phyloP scores from a whole-genome alignment of 495 filamentous ascomycete species.

The Staphylotrichum longicolle region DNA sequence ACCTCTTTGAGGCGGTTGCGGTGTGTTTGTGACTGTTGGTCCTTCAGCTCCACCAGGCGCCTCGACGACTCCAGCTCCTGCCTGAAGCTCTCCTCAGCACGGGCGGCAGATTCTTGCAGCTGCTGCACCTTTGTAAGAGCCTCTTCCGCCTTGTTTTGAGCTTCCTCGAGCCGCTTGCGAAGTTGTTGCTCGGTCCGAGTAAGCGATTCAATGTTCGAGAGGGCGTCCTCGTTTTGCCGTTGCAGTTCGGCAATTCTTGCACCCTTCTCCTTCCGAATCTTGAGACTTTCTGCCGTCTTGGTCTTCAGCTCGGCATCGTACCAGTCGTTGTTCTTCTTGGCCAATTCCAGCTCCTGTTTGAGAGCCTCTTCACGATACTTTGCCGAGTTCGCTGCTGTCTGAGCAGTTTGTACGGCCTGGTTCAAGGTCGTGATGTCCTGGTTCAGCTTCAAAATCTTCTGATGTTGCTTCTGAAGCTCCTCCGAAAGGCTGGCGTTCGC shows the following conservation, averaged over 20 bases:
- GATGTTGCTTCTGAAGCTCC: conserved; percentile 81
- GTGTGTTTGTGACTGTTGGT: conserved; percentile 76
- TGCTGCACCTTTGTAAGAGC: conserved; percentile 75
- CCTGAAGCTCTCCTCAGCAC: conserved; percentile 74
- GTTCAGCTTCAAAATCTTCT: conserved; percentile 78
- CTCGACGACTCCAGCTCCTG: conserved; percentile 76
- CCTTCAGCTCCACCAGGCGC: conserved; percentile 80
- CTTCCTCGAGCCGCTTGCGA: conserved; percentile 75
- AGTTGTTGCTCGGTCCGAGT: conserved; percentile 75
- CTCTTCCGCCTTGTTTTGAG: conserved; percentile 83
- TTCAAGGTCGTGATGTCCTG: conserved; percentile 77
- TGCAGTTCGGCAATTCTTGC: conserved; percentile 82
- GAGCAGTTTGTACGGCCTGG: conserved; percentile 74
- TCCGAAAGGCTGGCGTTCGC: conserved; percentile 83
- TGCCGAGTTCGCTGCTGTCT: conserved; percentile 69
- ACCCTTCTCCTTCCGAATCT: conserved; percentile 92
- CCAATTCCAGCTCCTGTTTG: conserved; percentile 81
- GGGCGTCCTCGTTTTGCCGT: conserved; percentile 80
- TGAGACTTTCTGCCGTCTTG: conserved; percentile 77
- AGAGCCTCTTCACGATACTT: conserved; percentile 86
- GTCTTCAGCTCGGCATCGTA: conserved; percentile 86
- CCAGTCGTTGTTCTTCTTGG: conserved; percentile 88
- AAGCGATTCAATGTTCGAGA: conserved; percentile 68
- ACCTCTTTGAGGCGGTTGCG: conserved; percentile 79
- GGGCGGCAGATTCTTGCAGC: conserved; percentile 75